Evolutionary conservation across 257 asterid species (phyloP).

Genomic region (Voacanga thouarsii): DNA sequence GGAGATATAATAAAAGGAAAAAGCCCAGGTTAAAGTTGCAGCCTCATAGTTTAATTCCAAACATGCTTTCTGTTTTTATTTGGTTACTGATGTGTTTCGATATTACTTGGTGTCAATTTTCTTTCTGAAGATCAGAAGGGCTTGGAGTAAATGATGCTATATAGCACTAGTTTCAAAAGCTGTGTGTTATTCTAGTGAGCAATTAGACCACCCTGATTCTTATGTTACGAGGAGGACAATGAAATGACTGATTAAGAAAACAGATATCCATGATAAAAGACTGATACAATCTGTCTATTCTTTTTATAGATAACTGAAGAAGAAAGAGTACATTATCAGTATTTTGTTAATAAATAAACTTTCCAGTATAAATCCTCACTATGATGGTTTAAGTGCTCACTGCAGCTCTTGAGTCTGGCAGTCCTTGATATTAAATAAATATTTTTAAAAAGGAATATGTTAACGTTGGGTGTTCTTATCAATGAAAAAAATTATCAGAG

Average conservation of each 20-base stretch:
- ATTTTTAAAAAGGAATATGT: neutral
- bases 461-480: neutral
- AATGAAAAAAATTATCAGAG: neutral
- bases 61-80: too few relatives aligned
- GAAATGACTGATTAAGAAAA: neutral
- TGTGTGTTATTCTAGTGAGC: too few relatives aligned
- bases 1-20: too few relatives aligned
- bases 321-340: neutral
- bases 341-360: neutral
- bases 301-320: neutral
- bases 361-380: neutral
- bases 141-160: too few relatives aligned
- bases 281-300: neutral
- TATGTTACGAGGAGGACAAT: neutral
- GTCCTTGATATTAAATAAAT: neutral
- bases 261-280: neutral
- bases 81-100: too few relatives aligned
- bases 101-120: too few relatives aligned
- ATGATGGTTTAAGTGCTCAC: neutral
- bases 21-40: too few relatives aligned
- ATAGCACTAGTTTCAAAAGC: too few relatives aligned
- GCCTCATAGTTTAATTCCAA: too few relatives aligned
- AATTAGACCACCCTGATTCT: too few relatives aligned
- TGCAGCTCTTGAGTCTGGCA: neutral
- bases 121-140: too few relatives aligned